These are phyloP conservation scores for Marchantia polymorpha DNA, from an alignment of 225 moss, liverwort and hornwort species.

Conservation along the genomic window DNA sequence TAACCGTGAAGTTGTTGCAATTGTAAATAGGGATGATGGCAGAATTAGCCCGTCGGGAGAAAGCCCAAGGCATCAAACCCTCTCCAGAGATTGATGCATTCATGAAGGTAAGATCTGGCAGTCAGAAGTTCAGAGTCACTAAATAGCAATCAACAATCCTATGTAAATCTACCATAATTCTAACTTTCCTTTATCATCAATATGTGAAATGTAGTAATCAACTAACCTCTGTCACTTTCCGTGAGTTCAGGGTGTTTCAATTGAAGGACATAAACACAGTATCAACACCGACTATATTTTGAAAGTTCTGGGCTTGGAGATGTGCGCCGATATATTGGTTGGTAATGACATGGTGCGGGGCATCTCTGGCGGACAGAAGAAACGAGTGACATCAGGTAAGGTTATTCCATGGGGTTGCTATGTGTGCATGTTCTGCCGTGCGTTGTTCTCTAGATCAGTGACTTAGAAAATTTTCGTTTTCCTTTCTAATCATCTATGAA, in stretches of 20 bases:
- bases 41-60: slow-evolving; percentile 76
- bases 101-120: slow-evolving; percentile 57
- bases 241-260: slow-evolving; percentile 12
- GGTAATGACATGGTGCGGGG: slow-evolving; percentile 89
- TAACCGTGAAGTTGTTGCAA: slow-evolving; percentile 13
- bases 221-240: no score
- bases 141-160: background rate
- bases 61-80: slow-evolving; percentile 59
- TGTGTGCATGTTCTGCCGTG: background rate
- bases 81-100: slow-evolving; percentile 82
- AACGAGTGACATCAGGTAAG: slow-evolving; percentile 78
- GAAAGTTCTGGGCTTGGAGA: slow-evolving; percentile 81
- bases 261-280: slow-evolving; percentile 44
- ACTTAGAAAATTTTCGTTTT: background rate
- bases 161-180: no score
- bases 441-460: background rate
- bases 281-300: slow-evolving; percentile 71
- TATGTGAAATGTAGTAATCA: no score
- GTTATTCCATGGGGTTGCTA: background rate
- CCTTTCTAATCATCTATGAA: background rate
- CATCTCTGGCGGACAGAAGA: slow-evolving; percentile 88
- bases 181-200: no score
- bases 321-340: slow-evolving; percentile 83
- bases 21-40: slow-evolving; percentile 54
- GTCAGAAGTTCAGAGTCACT: background rate